A percentile compares a stretch with the other conserved stretches of the same genome.
Evolutionary conservation across 148 eudicot species (phyloP).

Genomic region (Limonium bicolor): DNA sequence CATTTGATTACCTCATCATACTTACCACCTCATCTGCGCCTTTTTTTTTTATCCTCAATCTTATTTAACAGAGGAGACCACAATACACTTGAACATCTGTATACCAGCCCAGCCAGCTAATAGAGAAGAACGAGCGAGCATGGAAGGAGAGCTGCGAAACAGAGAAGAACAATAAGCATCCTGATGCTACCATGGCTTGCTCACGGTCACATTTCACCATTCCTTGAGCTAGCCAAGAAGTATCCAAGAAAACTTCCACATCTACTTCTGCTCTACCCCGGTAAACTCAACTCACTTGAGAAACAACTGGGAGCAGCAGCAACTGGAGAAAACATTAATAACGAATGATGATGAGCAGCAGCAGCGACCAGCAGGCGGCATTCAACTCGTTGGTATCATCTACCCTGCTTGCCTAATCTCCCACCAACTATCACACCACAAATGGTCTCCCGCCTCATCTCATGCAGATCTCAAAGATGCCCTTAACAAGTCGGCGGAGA

Average conservation of each 20-base stretch:
- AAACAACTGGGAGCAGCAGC: neutral
- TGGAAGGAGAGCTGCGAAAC: too few relatives aligned
- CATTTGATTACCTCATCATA: too few relatives aligned
- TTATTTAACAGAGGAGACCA: too few relatives aligned
- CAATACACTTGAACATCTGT: too few relatives aligned
- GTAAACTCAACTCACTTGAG: constrained; percentile 1
- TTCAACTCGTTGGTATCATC: constrained; percentile 5
- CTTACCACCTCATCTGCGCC: too few relatives aligned
- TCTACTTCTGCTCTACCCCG: constrained; percentile 5
- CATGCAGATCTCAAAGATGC: constrained; percentile 6
- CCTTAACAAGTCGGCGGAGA: neutral
- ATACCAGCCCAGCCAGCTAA: too few relatives aligned
- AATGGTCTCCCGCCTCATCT: constrained; percentile 8
- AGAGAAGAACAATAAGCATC: neutral
- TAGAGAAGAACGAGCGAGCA: too few relatives aligned
- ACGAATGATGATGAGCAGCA: too few relatives aligned
- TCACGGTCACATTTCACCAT: constrained; percentile 10
- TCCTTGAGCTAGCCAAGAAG: constrained; percentile 10
- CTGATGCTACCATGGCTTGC: constrained; percentile 10
- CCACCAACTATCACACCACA: constrained; percentile 6
- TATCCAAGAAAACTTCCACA: constrained; percentile 1
- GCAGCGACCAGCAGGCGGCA: neutral
- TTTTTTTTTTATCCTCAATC: too few relatives aligned
- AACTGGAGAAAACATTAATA: too few relatives aligned
- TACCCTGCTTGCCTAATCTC: constrained; percentile 1